These are phyloP conservation scores for Rosa rugosa DNA, from an alignment of 306 rosid genomes.

Conservation along the genomic window DNA sequence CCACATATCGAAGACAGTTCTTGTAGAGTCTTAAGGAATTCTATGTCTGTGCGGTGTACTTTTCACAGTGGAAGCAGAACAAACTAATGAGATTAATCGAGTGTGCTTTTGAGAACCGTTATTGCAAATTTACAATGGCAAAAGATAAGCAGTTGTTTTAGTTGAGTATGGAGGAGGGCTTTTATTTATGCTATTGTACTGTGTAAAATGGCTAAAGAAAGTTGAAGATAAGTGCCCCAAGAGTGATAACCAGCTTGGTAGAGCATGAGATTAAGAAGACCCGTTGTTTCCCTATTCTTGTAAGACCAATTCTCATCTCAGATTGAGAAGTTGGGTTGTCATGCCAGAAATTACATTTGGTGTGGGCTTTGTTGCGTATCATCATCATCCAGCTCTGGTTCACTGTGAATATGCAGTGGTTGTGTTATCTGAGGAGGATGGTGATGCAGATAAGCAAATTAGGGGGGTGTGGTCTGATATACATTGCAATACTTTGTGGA, in stretches of 20 bases:
- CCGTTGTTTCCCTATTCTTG: neutral
- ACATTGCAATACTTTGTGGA: neutral
- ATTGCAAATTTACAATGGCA: neutral
- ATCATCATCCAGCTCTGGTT: neutral
- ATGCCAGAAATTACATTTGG: neutral
- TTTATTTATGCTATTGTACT: neutral
- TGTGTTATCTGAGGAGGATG: neutral
- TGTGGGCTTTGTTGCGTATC: neutral
- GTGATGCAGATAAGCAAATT: neutral
- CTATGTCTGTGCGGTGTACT: too few species aligned
- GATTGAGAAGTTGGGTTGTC: neutral
- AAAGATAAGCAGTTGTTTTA: neutral
- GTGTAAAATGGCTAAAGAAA: neutral
- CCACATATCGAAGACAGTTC: too few species aligned
- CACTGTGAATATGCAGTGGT: neutral
- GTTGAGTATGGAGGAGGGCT: neutral
- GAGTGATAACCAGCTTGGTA: neutral
- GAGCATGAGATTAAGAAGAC: neutral
- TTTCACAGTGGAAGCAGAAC: neutral
- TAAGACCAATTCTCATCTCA: neutral
- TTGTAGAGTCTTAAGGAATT: neutral
- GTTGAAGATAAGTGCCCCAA: neutral
- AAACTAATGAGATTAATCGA: too few species aligned
- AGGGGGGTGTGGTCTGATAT: slow-evolving; percentile 1
- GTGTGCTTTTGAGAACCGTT: neutral